phyloP scores from a whole-genome alignment of 805 yeast species.

The Candida verbasci region DNA sequence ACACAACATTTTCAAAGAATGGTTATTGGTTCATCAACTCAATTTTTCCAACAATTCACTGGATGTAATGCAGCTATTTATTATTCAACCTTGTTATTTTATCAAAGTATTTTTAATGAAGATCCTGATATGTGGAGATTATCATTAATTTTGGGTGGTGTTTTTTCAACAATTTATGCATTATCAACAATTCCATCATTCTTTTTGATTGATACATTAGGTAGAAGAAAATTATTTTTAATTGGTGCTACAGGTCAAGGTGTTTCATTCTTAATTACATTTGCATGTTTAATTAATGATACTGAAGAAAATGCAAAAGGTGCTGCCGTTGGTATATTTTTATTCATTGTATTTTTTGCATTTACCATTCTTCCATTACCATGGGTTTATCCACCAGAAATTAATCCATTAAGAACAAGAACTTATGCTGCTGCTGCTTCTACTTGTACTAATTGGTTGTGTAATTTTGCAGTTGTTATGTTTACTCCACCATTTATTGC shows the following conservation, averaged over 20 bases:
- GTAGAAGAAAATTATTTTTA: conserved; percentile 43
- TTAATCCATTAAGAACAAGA: conserved; percentile 45
- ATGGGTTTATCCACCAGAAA: conserved; percentile 46
- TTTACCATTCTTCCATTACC: conserved; percentile 42
- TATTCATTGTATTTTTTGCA: conserved; percentile 41
- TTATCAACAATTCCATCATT: conserved; percentile 44
- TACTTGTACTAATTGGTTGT: conserved; percentile 43
- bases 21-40: conserved; percentile 65
- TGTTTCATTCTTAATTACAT: conserved; percentile 34
- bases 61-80: conserved; percentile 91
- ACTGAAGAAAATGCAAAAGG: conserved; percentile 36
- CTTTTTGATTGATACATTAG: conserved; percentile 38
- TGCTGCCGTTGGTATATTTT: conserved; percentile 43
- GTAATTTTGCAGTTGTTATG: conserved; percentile 44
- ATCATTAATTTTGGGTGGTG: conserved; percentile 61
- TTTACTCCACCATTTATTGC: conserved; percentile 41
- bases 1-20: conserved; percentile 55
- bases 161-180: conserved; percentile 59
- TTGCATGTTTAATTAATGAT: conserved; percentile 33
- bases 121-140: conserved; percentile 45
- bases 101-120: conserved; percentile 45
- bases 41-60: conserved; percentile 84
- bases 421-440: conserved; percentile 40
- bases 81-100: conserved; percentile 82
- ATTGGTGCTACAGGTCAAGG: conserved; percentile 42